A percentile compares a stretch with the other conserved stretches of the same genome.
Evolutionary conservation across 805 yeast genomes (phyloP).

Genomic region (Cyberlindnera galapagoensis): DNA sequence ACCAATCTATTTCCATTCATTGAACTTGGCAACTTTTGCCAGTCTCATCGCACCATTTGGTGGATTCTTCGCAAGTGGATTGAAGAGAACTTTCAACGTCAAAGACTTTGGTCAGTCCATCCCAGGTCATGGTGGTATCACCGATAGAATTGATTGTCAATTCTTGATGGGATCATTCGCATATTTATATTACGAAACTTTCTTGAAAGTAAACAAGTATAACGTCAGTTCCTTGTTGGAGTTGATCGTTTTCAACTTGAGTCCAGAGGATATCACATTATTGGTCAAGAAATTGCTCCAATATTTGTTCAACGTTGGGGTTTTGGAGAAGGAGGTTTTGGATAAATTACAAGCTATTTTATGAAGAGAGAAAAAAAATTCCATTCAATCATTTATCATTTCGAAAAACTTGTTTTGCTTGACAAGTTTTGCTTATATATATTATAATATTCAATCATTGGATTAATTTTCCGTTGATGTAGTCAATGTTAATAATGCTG

Average conservation of each 20-base stretch:
- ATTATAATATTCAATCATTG: too few relatives aligned
- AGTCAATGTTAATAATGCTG: too few relatives aligned
- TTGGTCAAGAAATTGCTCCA: constrained; percentile 47
- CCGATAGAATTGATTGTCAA: constrained; percentile 97
- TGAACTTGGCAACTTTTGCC: constrained; percentile 86
- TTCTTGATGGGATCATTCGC: constrained; percentile 96
- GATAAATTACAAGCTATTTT: constrained; percentile 12
- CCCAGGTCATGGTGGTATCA: constrained; percentile 98
- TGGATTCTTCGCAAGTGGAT: constrained; percentile 96
- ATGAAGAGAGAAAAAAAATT: too few relatives aligned
- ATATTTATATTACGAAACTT: constrained; percentile 88
- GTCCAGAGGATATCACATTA: constrained; percentile 56
- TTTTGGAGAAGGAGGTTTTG: constrained; percentile 30
- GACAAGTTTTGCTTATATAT: too few relatives aligned
- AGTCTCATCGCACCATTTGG: constrained; percentile 98
- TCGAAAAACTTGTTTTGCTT: too few relatives aligned
- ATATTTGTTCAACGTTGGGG: constrained; percentile 32
- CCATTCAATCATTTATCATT: too few relatives aligned
- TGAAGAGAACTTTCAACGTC: constrained; percentile 91
- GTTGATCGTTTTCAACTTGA: constrained; percentile 63
- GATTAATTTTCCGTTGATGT: too few relatives aligned
- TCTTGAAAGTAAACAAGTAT: constrained; percentile 65
- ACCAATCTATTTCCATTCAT: constrained; percentile 88
- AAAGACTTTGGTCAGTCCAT: constrained; percentile 98
- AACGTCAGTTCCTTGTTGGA: constrained; percentile 74